Evolutionary conservation across 2,329 filamentous ascomycete genomes (phyloP).

Genomic region (Pseudogymnoascus sp.): DNA sequence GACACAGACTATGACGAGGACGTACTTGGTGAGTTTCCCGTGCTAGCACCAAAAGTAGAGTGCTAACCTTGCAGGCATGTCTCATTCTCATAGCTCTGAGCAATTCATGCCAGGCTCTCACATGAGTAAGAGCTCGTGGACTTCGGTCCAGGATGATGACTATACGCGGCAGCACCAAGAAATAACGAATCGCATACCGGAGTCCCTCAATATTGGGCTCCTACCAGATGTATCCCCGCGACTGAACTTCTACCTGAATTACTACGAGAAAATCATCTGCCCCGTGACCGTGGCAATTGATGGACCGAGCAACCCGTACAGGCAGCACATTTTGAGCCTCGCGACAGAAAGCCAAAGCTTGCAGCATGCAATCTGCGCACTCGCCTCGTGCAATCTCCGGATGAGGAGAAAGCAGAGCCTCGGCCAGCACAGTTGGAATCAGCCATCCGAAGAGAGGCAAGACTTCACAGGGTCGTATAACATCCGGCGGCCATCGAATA

Average conservation of each 20-base stretch:
- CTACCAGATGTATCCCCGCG: slow-evolving; percentile 59
- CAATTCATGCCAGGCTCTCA: neutral
- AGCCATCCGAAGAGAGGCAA: slow-evolving; percentile 29
- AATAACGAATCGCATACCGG: neutral
- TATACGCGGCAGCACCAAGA: neutral
- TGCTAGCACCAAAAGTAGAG: neutral
- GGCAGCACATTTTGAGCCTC: slow-evolving; percentile 71
- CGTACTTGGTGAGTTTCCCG: slow-evolving; percentile 30
- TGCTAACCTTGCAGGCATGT: neutral
- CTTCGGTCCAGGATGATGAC: slow-evolving; percentile 27
- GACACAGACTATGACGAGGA: slow-evolving; percentile 32
- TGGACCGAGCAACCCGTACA: slow-evolving; percentile 75
- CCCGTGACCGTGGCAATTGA: slow-evolving; percentile 89
- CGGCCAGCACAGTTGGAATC: slow-evolving; percentile 40
- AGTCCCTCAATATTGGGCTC: neutral
- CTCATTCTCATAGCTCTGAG: neutral
- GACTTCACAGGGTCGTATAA: slow-evolving; percentile 16
- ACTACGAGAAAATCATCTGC: slow-evolving; percentile 88
- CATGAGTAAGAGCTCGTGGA: slow-evolving; percentile 18
- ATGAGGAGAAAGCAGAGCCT: slow-evolving; percentile 67
- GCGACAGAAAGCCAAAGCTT: slow-evolving; percentile 71
- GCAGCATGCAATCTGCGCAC: slow-evolving; percentile 85
- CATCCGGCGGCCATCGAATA: slow-evolving; percentile 20
- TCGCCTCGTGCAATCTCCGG: slow-evolving; percentile 81
- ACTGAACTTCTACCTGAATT: slow-evolving; percentile 84